Evolutionary conservation across 805 yeast genomes (phyloP), one percentile per base, ranked within the genome.

Genomic region (Kodamaea hsintzibuensis): DNA sequence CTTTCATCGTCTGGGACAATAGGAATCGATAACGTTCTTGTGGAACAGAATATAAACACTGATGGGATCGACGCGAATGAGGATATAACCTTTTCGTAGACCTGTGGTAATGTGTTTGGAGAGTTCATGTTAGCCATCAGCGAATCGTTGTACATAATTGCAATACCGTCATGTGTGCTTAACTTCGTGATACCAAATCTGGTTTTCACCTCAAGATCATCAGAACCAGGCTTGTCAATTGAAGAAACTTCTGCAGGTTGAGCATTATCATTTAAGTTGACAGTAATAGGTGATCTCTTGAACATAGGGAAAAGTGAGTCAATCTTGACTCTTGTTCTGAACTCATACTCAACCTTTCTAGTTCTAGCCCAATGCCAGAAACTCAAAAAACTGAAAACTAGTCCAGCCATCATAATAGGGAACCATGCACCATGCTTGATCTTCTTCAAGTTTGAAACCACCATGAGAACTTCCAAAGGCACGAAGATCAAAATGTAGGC

Each of bases 361-460:
- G 73, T 63, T 49, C 83, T 67, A 46, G 69, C 69, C 77, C 80
- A 80, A 61, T 82, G 70, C 86, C 85, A 82, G 53, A 73, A 67
- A 3, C 66, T 44, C 40, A 82, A 69, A 53, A 78, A 76, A 0
- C 54, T 39, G 55, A 73, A 67, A 43, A 71, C 61, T 2, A 80
- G n/a, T 1, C 63, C 67, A 7, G 81, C 63, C 63, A 81, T 71
- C 69, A 77, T 67, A 33, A 83, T 64, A 0, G 87, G 82, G 60
- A 82, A 82, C 88, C 87, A 83, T 1, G 86, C 88, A 39, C 86
- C 88, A 56, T 79, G 81, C 0, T 79, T 76, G 2, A 83, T 76
- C 62, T 83, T 83, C 58, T 71, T 75, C 58, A 80, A 57, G 52
- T 81, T 82, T 3, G 85, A 75, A 50, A 75, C 65, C 14, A 82